These are phyloP conservation scores for Scheffersomyces amazonensis DNA, from an alignment of 805 yeast genomes.

Conservation along the genomic window DNA sequence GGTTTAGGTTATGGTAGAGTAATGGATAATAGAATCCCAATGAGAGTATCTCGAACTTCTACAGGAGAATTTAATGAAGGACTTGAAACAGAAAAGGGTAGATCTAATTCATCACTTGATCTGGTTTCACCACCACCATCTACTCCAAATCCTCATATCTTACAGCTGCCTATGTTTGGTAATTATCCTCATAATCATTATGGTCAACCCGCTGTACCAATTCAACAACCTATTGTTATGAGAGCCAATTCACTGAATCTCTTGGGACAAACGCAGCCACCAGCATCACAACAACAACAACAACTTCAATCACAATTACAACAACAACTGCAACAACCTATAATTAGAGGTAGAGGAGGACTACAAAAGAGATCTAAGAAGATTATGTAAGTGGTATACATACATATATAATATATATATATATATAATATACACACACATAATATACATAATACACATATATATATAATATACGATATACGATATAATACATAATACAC, in stretches of 20 bases:
- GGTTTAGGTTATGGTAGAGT: not conserved
- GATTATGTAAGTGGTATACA: slow-evolving; percentile 21
- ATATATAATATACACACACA: too few relatives aligned
- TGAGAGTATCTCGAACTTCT: not conserved
- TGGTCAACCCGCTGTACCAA: not conserved
- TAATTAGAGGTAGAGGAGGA: slow-evolving; percentile 43
- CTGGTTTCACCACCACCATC: slow-evolving; percentile 3
- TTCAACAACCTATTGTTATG: slow-evolving; percentile 1
- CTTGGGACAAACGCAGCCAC: not conserved
- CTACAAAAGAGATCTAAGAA: slow-evolving; percentile 41
- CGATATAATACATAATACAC: too few relatives aligned
- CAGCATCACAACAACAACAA: not conserved
- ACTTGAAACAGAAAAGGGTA: not conserved
- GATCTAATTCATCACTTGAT: not conserved
- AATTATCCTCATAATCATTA: not conserved
- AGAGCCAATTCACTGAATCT: not conserved
- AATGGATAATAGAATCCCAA: not conserved
- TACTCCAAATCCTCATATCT: slow-evolving; percentile 2
- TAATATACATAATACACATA: too few relatives aligned
- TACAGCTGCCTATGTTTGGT: slow-evolving; percentile 4
- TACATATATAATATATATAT: too few relatives aligned
- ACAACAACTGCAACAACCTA: slow-evolving; percentile 21
- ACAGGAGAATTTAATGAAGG: slow-evolving; percentile 1
- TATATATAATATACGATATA: too few relatives aligned
- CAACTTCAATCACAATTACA: not conserved